These are phyloP conservation scores for Flaveria sonorensis DNA, from an alignment of 129 eudicot species.

Conservation along the genomic window DNA sequence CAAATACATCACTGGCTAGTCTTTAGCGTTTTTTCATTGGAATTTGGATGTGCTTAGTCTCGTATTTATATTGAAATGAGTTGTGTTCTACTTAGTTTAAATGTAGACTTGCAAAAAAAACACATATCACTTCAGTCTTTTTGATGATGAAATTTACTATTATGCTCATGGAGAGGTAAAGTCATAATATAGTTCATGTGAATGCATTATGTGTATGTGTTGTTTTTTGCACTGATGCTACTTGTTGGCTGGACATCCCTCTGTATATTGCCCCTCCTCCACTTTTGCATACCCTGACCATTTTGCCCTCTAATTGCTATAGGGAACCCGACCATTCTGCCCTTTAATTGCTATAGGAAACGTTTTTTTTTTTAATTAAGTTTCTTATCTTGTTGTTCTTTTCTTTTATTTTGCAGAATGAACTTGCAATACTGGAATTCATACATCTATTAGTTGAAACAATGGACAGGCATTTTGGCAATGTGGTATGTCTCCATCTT, in stretches of 20 bases:
- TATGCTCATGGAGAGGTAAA: background rate
- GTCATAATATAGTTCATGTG: background rate
- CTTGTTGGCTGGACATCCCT: too few species aligned
- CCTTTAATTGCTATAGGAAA: background rate
- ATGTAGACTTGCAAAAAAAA: background rate
- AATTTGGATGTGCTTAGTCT: background rate
- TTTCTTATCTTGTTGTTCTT: background rate
- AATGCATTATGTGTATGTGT: background rate
- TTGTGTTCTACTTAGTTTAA: background rate
- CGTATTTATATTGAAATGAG: background rate
- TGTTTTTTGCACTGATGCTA: background rate
- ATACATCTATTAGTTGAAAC: constrained; percentile 79
- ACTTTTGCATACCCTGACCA: background rate
- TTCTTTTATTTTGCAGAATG: constrained; percentile 37
- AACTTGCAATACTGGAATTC: constrained; percentile 82
- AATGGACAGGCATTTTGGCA: constrained; percentile 90
- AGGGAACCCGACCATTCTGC: background rate
- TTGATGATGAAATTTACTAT: background rate
- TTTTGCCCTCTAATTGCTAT: background rate
- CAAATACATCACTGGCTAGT: background rate
- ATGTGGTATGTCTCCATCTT: constrained; percentile 57
- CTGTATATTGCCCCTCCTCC: background rate
- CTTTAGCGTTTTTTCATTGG: background rate
- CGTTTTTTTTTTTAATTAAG: background rate
- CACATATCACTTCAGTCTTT: background rate